These are phyloP conservation scores for Candida schatavii DNA, from an alignment of 805 yeast genomes.

Conservation along the genomic window DNA sequence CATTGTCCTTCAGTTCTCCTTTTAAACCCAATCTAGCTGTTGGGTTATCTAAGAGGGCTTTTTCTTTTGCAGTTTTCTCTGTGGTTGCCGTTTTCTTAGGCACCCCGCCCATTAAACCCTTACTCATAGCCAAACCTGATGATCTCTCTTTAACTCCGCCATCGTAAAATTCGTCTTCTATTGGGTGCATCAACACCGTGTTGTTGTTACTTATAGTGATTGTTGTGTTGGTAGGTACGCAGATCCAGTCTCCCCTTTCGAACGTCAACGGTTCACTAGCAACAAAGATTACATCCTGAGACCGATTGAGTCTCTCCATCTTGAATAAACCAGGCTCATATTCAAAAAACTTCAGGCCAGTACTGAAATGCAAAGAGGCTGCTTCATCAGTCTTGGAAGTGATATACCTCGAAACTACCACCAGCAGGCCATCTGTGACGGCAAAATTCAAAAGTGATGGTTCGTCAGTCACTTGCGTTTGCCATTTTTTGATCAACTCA, in stretches of 20 bases:
- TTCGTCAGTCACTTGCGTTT: constrained; percentile 51
- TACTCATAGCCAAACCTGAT: constrained; percentile 78
- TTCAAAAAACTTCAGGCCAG: constrained; percentile 90
- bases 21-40: too few species aligned
- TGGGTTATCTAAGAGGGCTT: constrained; percentile 1
- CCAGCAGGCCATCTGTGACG: constrained; percentile 86
- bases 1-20: neutral
- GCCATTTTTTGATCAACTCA: constrained; percentile 75
- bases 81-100: constrained; percentile 51
- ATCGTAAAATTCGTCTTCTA: constrained; percentile 83
- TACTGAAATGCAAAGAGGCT: constrained; percentile 90
- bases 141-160: constrained; percentile 66
- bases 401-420: constrained; percentile 84
- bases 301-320: constrained; percentile 90
- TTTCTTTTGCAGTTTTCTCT: constrained; percentile 4
- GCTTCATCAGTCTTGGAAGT: constrained; percentile 92
- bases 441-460: constrained; percentile 93
- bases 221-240: constrained; percentile 90
- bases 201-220: constrained; percentile 74
- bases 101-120: constrained; percentile 91
- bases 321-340: constrained; percentile 87
- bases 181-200: constrained; percentile 88
- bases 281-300: constrained; percentile 93
- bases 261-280: constrained; percentile 96
- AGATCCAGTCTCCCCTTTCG: constrained; percentile 96